These are phyloP conservation scores for Malassezia pachydermatis DNA, from an alignment of 1,284 basidiomycete genomes.

Conservation along the genomic window DNA sequence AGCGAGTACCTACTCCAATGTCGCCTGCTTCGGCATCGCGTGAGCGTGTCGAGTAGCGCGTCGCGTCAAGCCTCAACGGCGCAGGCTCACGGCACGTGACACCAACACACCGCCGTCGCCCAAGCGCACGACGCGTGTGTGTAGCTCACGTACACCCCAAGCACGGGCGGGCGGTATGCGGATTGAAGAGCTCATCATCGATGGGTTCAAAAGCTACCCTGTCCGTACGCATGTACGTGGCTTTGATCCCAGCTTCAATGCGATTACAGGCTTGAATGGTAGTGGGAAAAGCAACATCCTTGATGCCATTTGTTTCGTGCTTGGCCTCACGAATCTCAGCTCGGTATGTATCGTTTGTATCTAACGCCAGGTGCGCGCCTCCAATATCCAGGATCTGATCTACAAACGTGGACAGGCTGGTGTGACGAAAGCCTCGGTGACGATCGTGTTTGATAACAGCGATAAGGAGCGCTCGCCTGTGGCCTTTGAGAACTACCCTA, in stretches of 20 bases:
- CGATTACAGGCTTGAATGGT: slow-evolving; percentile 88
- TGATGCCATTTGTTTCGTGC: slow-evolving; percentile 47
- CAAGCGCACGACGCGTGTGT: background rate
- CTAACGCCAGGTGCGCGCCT: too few species aligned
- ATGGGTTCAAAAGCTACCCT: slow-evolving; percentile 60
- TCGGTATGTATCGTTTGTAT: too few species aligned
- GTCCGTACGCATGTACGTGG: slow-evolving; percentile 86
- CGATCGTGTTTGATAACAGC: slow-evolving; percentile 98
- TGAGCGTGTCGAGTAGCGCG: background rate
- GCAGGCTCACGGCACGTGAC: slow-evolving; percentile 1
- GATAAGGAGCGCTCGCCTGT: slow-evolving; percentile 75
- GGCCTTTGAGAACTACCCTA: slow-evolving; percentile 69
- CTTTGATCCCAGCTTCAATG: slow-evolving; percentile 93
- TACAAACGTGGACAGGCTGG: slow-evolving; percentile 97
- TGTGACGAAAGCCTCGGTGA: slow-evolving; percentile 91
- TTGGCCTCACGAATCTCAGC: slow-evolving; percentile 45
- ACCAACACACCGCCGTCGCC: background rate
- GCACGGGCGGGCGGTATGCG: slow-evolving; percentile 33
- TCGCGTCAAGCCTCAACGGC: background rate
- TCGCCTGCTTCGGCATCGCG: slow-evolving; percentile 5
- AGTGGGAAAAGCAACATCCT: slow-evolving; percentile 54
- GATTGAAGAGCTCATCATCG: slow-evolving; percentile 51
- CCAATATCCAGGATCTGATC: slow-evolving; percentile 92
- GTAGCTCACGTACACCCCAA: background rate
- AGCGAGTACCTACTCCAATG: slow-evolving; percentile 8